A percentile compares a stretch with the other conserved stretches of the same genome.
Conservation (phyloP, 1,284 basidiomycete genomes). For the Ustilago vetiveriae region DNA sequence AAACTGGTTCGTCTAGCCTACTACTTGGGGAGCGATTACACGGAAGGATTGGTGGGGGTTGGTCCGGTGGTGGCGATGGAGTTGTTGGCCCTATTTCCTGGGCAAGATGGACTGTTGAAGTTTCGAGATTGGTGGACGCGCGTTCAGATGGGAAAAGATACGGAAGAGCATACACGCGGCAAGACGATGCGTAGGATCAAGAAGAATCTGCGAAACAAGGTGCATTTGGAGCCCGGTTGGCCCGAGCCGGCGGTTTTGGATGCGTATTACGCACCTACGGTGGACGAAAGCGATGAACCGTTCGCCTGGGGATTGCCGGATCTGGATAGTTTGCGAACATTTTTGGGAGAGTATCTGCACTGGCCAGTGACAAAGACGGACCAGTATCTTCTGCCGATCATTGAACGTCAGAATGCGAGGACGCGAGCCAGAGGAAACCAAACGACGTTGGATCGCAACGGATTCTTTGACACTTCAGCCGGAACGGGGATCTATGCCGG, state of each 20-base stretch:
- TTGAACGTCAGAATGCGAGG: constrained; percentile 73
- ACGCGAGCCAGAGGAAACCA: constrained; percentile 64
- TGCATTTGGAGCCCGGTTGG: constrained; percentile 84
- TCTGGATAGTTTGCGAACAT: constrained; percentile 77
- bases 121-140: constrained; percentile 95
- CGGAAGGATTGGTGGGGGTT: constrained; percentile 91
- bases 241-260: constrained; percentile 85
- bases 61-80: constrained; percentile 98
- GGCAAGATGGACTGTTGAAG: constrained; percentile 78
- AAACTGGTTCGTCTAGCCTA: constrained; percentile 89
- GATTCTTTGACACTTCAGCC: constrained; percentile 71
- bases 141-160: constrained; percentile 90
- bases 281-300: constrained; percentile 89
- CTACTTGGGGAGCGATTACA: constrained; percentile 95
- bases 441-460: constrained; percentile 71
- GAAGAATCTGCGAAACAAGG: constrained; percentile 68
- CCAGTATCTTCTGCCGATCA: constrained; percentile 89
- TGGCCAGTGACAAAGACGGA: constrained; percentile 90
- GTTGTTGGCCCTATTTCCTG: constrained; percentile 54
- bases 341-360: constrained; percentile 82
- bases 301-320: constrained; percentile 98
- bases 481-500: constrained; percentile 76
- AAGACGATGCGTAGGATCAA: constrained; percentile 63
- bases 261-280: constrained; percentile 89
- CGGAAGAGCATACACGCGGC: constrained; percentile 73